Conservation (phyloP, 106 monocot genomes). For the Hemerocallis citrina region DNA sequence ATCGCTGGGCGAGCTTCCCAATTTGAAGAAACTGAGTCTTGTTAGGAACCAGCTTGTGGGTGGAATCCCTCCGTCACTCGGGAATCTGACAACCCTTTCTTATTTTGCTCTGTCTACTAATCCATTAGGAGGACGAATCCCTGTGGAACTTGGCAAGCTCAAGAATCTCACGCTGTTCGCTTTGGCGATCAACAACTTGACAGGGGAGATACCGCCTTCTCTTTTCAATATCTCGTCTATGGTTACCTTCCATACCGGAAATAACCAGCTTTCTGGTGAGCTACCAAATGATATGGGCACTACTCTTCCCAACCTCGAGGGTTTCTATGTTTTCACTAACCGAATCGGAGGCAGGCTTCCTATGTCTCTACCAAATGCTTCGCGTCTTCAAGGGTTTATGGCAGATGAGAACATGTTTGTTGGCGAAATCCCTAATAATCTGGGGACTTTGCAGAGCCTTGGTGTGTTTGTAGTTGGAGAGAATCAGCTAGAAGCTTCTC, state of each 20-base stretch:
- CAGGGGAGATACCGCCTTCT: constrained; percentile 25
- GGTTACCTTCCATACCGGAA: not conserved
- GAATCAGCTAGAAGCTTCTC: constrained; percentile 16
- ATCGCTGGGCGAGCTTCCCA: constrained; percentile 21
- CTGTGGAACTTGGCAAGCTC: too few species aligned
- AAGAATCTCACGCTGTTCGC: not conserved
- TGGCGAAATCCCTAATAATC: constrained; percentile 14
- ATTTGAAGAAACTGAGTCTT: constrained; percentile 5
- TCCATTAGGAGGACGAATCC: too few species aligned
- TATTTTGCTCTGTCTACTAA: too few species aligned
- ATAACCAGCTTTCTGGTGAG: constrained; percentile 10
- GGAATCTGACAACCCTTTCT: too few species aligned
- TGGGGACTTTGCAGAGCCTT: constrained; percentile 11
- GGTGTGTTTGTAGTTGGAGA: not conserved
- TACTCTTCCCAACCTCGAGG: constrained; percentile 12
- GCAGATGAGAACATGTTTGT: constrained; percentile 8
- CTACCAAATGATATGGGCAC: constrained; percentile 12
- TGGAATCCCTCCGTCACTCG: constrained; percentile 12
- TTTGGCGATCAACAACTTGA: constrained; percentile 15
- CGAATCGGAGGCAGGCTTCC: constrained; percentile 14
- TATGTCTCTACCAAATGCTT: constrained; percentile 8
- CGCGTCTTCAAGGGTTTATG: constrained; percentile 5
- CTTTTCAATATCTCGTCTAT: constrained; percentile 23
- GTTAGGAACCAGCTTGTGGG: constrained; percentile 14
- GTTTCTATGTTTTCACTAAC: constrained; percentile 3